Evolutionary conservation across 768 basidiomycete species (phyloP), one percentile per base, ranked within the genome.

Genomic region (Mycena alexandri): DNA sequence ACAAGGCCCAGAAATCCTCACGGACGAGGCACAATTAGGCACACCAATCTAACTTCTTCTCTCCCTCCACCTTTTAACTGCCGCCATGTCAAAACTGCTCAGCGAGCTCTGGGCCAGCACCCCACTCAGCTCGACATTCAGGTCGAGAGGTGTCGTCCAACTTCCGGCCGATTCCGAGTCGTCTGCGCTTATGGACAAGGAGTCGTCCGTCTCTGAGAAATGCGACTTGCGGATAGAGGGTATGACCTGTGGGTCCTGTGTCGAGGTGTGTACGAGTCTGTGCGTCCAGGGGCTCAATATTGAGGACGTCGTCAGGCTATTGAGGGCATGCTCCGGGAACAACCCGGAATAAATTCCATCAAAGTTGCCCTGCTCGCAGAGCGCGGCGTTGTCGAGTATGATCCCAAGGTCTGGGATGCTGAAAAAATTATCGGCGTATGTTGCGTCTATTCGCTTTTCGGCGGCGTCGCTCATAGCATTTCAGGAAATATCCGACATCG

Each of bases 341-440:
- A 96, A 77, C 81, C 89, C n/a, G 98, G 98, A n/a, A 96, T 99
- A 56, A 80, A 89, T 67, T 93, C 91, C 13, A 81, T 98, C 67
- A 95, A 95, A 75, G 96, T 99, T n/a, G 96, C 96, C 24, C 86
- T 99, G n/a, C 86, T 99, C 25, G 95, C 98, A 14, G 97, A 99
- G 78, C 90, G 97, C 16, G 97, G 91, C 5, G 86, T 94, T 51
- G 82, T 99, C 70, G 95, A 97, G 76, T 99, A 92, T 73, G 95
- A 99, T 73, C 89, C 93, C 1, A 74, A 81, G 0, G 75, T 81
- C n/a, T 99, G 98, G 98, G 87, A 84, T 38, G 79, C 88, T 11
- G 93, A 90, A 52, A 95, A 93, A 76, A 86, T 99, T 59, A 83
- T 94, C 38, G 86, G 82, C 57, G 94, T 94, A 71, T 64, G 90